phyloP scores from a whole-genome alignment of 495 filamentous ascomycete genomes.

The Chlorociboria aeruginascens region DNA sequence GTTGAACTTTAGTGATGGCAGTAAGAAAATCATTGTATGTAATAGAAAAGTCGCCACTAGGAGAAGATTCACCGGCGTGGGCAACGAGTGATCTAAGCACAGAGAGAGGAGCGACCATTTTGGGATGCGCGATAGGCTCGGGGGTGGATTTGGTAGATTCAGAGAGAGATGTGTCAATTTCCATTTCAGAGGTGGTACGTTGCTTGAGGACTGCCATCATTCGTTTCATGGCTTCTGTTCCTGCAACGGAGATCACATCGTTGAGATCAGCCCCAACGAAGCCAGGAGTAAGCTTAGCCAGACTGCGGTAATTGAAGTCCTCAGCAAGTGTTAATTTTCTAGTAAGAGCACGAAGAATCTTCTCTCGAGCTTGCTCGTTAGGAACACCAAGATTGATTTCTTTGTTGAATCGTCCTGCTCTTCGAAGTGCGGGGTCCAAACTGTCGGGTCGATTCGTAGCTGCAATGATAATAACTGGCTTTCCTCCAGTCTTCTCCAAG shows the following conservation, averaged over 20 bases:
- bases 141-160: background rate
- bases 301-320: constrained; percentile 63
- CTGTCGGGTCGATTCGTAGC: constrained; percentile 90
- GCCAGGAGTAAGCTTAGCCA: constrained; percentile 84
- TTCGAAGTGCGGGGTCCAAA: constrained; percentile 73
- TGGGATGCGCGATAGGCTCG: background rate
- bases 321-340: constrained; percentile 53
- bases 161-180: constrained; percentile 28
- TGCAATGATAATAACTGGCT: constrained; percentile 86
- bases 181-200: constrained; percentile 34
- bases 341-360: constrained; percentile 71
- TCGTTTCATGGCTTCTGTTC: constrained; percentile 35
- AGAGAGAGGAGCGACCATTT: constrained; percentile 4
- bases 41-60: constrained; percentile 27
- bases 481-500: constrained; percentile 68
- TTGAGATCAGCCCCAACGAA: constrained; percentile 94
- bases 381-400: constrained; percentile 96
- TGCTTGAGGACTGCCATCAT: constrained; percentile 33
- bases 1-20: constrained; percentile 77
- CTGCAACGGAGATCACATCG: constrained; percentile 64
- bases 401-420: constrained; percentile 79
- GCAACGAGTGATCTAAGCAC: constrained; percentile 40
- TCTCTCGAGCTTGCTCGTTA: constrained; percentile 68
- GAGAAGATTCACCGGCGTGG: constrained; percentile 34
- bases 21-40: constrained; percentile 52